Evolutionary conservation across 108 stramenopile genomes (phyloP).

Genomic region (Cylindrotheca fusiformis): DNA sequence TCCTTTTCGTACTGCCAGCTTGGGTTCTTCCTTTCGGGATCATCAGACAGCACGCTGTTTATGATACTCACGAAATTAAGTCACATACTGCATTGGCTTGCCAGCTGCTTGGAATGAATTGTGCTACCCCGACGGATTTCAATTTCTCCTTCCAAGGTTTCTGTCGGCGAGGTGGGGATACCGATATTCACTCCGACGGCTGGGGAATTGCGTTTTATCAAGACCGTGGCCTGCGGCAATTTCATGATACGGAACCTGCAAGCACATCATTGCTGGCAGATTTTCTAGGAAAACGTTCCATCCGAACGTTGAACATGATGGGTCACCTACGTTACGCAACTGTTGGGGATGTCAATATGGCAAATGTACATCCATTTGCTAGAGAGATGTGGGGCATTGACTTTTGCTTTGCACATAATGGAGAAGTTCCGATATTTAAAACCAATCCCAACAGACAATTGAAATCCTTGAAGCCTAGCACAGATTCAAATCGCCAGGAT

Average conservation of each 20-base stretch:
- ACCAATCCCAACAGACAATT: neutral
- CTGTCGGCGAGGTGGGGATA: constrained; percentile 75
- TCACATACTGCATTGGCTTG: constrained; percentile 47
- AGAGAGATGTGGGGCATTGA: constrained; percentile 76
- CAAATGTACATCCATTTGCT: constrained; percentile 86
- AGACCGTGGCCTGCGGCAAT: constrained; percentile 61
- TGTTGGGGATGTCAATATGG: constrained; percentile 56
- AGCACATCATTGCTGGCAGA: constrained; percentile 59
- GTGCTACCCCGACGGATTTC: constrained; percentile 78
- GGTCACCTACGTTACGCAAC: constrained; percentile 89
- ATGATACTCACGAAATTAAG: no score
- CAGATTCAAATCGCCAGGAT: constrained; percentile 13
- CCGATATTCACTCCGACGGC: constrained; percentile 83
- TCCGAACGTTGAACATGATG: constrained; percentile 67
- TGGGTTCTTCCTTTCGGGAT: no score
- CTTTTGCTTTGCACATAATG: constrained; percentile 81
- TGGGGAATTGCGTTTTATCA: constrained; percentile 79
- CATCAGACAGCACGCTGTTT: no score
- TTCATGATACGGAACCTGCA: constrained; percentile 65
- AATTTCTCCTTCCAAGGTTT: constrained; percentile 78
- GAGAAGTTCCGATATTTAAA: constrained; percentile 69
- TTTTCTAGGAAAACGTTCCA: constrained; percentile 48
- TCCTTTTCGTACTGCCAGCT: no score
- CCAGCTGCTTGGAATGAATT: constrained; percentile 78
- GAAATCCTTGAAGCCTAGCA: constrained; percentile 1